A percentile compares a stretch with the other conserved stretches of the same genome.
These are phyloP conservation scores for Phaseolus lunatus DNA, from an alignment of 306 rosid species.

Conservation along the genomic window DNA sequence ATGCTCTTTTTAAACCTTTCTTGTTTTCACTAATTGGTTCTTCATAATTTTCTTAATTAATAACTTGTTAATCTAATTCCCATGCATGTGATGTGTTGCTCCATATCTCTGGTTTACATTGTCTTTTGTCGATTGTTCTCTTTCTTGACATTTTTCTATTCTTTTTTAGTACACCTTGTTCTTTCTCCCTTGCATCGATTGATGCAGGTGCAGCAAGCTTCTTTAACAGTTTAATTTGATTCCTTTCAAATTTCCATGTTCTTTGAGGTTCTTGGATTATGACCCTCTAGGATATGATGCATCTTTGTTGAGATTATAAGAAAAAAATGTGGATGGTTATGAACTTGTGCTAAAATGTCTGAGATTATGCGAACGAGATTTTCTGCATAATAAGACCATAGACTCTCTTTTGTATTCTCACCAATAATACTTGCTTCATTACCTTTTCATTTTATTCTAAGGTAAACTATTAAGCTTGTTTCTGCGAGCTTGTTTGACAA, in stretches of 20 bases:
- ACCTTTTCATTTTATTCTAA: not conserved
- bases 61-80: not conserved
- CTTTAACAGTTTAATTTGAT: not conserved
- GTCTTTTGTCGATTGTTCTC: not conserved
- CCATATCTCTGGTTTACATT: not conserved
- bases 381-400: not conserved
- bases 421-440: not conserved
- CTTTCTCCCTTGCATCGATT: not conserved
- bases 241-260: not conserved
- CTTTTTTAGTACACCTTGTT: not conserved
- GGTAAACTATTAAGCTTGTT: not conserved
- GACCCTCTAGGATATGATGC: not conserved
- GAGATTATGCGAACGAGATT: not conserved
- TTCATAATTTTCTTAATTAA: not conserved
- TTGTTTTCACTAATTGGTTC: not conserved
- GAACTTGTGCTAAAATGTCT: not conserved
- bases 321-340: not conserved
- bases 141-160: not conserved
- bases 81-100: not conserved
- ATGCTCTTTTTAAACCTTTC: constrained; percentile 19
- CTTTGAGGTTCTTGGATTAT: not conserved
- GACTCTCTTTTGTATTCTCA: not conserved
- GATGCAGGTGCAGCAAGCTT: not conserved
- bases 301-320: not conserved
- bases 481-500: not conserved